A percentile compares a stretch with the other conserved stretches of the same genome.
phyloP scores from a whole-genome alignment of 2,329 filamentous ascomycete genomes.

The Fusarium illudens region DNA sequence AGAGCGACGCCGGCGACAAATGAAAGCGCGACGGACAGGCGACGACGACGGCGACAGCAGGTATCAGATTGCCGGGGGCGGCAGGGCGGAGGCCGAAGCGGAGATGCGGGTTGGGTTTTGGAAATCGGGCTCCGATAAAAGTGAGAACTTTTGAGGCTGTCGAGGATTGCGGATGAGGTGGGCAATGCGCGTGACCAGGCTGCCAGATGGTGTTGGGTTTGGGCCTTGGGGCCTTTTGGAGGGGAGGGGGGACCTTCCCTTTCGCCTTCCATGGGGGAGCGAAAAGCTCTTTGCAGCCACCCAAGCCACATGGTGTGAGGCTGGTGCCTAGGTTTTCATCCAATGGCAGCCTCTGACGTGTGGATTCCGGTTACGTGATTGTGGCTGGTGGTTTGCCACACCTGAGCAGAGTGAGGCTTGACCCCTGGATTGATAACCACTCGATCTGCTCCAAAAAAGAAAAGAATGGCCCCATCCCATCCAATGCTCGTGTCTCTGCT shows the following conservation, averaged over 20 bases:
- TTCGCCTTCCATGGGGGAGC: neutral
- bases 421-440: slow-evolving; percentile 19
- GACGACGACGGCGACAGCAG: slow-evolving; percentile 26
- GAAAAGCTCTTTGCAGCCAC: slow-evolving; percentile 19
- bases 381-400: slow-evolving; percentile 27
- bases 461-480: slow-evolving; percentile 11
- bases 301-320: slow-evolving; percentile 38
- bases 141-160: slow-evolving; percentile 46
- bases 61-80: slow-evolving; percentile 20
- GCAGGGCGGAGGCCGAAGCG: slow-evolving; percentile 24
- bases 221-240: slow-evolving; percentile 33
- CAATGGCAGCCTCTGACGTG: slow-evolving; percentile 18
- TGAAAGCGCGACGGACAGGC: slow-evolving; percentile 30
- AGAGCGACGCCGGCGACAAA: slow-evolving; percentile 33
- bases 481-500: slow-evolving; percentile 20
- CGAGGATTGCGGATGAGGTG: slow-evolving; percentile 46
- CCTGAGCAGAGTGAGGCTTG: slow-evolving; percentile 29
- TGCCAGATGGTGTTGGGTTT: slow-evolving; percentile 46
- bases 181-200: slow-evolving; percentile 51
- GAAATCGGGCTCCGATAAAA: slow-evolving; percentile 35
- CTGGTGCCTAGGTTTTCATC: slow-evolving; percentile 24
- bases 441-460: slow-evolving; percentile 29
- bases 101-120: slow-evolving; percentile 23
- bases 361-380: slow-evolving; percentile 18
- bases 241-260: slow-evolving; percentile 32